Evolutionary conservation across 2,329 filamentous ascomycete genomes (phyloP).

Genomic region (Xylariaceae sp.): DNA sequence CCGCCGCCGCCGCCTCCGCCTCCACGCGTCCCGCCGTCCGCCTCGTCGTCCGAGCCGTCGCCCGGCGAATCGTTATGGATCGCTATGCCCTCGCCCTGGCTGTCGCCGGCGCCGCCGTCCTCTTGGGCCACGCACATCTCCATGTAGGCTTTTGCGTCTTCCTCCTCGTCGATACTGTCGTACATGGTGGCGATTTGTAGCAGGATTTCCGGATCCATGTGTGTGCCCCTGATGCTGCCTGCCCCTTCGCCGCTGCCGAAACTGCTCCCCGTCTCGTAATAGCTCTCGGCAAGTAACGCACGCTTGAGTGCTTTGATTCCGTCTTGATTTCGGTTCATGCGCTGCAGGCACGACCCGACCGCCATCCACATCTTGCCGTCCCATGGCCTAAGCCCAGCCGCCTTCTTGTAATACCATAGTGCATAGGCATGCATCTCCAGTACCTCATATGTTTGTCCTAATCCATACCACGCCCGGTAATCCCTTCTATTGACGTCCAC

Average conservation of each 20-base stretch:
- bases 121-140: constrained; percentile 93
- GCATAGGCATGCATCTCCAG: constrained; percentile 98
- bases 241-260: constrained; percentile 48
- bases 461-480: constrained; percentile 96
- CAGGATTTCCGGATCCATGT: constrained; percentile 88
- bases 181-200: constrained; percentile 90
- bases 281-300: constrained; percentile 83
- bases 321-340: constrained; percentile 83
- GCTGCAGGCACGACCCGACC: constrained; percentile 87
- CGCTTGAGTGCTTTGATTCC: constrained; percentile 95
- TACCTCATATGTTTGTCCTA: constrained; percentile 96
- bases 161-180: constrained; percentile 74
- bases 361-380: constrained; percentile 99
- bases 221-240: constrained; percentile 52
- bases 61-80: constrained; percentile 59
- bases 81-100: constrained; percentile 52
- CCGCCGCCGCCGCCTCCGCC: constrained; percentile 30
- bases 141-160: constrained; percentile 91
- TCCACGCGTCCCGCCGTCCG: constrained; percentile 31
- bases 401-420: constrained; percentile 96
- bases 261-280: constrained; percentile 70
- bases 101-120: constrained; percentile 61
- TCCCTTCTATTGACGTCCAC: constrained; percentile 96
- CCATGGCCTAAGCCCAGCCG: constrained; percentile 88
- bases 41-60: constrained; percentile 43